A percentile compares a stretch with the other conserved stretches of the same genome.
phyloP scores from a whole-genome alignment of 768 basidiomycete species.

The Tricholoma matsutake region DNA sequence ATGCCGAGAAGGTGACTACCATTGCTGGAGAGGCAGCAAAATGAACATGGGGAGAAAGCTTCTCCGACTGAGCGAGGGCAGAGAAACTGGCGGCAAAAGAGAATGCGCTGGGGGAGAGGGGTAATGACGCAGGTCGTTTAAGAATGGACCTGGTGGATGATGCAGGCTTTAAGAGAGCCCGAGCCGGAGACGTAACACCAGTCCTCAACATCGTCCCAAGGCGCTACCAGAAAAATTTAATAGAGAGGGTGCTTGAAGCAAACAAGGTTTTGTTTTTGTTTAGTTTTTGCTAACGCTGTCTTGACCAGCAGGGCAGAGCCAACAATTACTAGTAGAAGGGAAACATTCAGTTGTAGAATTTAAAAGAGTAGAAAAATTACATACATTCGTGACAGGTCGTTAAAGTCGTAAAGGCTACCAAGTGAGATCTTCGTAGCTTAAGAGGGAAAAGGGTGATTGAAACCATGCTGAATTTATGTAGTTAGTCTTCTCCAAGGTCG shows the following conservation, averaged over 20 bases:
- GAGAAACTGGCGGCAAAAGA: slow-evolving; percentile 31
- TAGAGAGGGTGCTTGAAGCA: slow-evolving; percentile 5
- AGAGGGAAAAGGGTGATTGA: no score
- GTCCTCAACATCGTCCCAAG: slow-evolving; percentile 35
- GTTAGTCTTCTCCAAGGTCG: no score
- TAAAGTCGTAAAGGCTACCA: slow-evolving; percentile 12
- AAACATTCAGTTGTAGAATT: neutral
- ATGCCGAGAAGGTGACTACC: slow-evolving; percentile 51
- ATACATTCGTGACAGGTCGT: slow-evolving; percentile 2
- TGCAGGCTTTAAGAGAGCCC: slow-evolving; percentile 23
- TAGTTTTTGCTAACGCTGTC: slow-evolving; percentile 36
- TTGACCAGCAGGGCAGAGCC: slow-evolving; percentile 47
- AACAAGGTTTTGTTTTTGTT: slow-evolving; percentile 5
- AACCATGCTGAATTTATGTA: slow-evolving; percentile 2
- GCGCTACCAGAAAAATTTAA: slow-evolving; percentile 32
- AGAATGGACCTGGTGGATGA: slow-evolving; percentile 34
- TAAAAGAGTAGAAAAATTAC: neutral
- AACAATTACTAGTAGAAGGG: neutral
- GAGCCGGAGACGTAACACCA: slow-evolving; percentile 31
- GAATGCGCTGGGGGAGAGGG: slow-evolving; percentile 33
- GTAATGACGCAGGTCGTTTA: slow-evolving; percentile 37
- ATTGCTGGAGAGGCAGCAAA: slow-evolving; percentile 63
- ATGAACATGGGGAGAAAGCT: slow-evolving; percentile 53
- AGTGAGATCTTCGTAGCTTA: neutral
- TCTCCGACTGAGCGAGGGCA: slow-evolving; percentile 27